Conservation (phyloP, 768 basidiomycete species). For the Astraeus odoratus region DNA sequence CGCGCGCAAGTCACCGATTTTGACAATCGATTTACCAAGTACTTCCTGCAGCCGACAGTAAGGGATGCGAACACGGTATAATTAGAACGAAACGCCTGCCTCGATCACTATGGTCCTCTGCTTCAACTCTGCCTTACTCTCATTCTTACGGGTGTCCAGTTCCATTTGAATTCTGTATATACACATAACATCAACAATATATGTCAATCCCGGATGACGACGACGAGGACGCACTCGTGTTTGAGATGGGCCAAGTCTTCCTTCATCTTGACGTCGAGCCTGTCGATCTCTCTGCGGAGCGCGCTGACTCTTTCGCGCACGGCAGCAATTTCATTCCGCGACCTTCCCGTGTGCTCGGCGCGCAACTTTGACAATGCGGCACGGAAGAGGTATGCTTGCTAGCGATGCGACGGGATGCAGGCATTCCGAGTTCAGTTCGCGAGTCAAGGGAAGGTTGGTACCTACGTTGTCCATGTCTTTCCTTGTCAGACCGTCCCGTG, state of each 20-base stretch:
- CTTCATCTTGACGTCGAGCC: constrained; percentile 84
- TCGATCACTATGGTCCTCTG: constrained; percentile 80
- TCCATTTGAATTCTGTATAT: constrained; percentile 91
- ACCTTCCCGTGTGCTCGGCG: constrained; percentile 75
- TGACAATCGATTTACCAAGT: constrained; percentile 67
- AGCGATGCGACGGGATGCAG: constrained; percentile 1
- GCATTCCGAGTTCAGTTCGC: neutral
- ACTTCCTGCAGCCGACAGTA: constrained; percentile 44
- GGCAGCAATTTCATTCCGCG: constrained; percentile 79
- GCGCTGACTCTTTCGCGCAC: constrained; percentile 71
- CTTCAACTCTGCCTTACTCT: constrained; percentile 79
- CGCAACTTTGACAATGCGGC: constrained; percentile 89
- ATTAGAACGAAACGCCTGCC: constrained; percentile 32
- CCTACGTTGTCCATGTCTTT: constrained; percentile 82
- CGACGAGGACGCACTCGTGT: constrained; percentile 70
- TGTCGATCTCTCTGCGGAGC: constrained; percentile 81
- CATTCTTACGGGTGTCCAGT: constrained; percentile 88
- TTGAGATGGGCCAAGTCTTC: constrained; percentile 84
- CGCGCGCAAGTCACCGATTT: constrained; percentile 71
- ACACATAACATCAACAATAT: too few relatives aligned
- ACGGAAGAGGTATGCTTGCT: constrained; percentile 95
- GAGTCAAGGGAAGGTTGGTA: constrained; percentile 7
- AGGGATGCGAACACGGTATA: neutral
- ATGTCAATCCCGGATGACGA: too few relatives aligned
- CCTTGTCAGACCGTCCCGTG: constrained; percentile 59